phyloP scores from a whole-genome alignment of 2,329 filamentous ascomycete genomes.

The Hyphodiscus sp. region DNA sequence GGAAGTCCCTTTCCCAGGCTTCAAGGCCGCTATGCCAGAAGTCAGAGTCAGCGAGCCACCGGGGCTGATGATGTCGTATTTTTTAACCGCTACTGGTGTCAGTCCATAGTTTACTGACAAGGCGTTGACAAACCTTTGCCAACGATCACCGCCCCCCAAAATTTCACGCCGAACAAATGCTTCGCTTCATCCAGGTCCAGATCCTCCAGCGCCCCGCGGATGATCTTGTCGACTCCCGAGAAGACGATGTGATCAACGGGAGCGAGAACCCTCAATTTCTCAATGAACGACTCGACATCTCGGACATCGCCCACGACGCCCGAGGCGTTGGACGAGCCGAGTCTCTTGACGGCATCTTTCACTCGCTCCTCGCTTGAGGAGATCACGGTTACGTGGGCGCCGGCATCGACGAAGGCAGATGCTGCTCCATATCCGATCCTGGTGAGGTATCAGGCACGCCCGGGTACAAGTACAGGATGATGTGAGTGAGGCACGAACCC shows the following conservation, averaged over 20 bases:
- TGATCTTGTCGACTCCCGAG: slow-evolving; percentile 34
- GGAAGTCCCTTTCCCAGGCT: slow-evolving; percentile 32
- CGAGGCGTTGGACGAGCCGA: slow-evolving; percentile 17
- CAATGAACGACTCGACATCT: slow-evolving; percentile 30
- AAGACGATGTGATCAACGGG: slow-evolving; percentile 35
- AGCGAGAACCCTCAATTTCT: slow-evolving; percentile 28
- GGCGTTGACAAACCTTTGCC: slow-evolving; percentile 27
- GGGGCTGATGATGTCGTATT: slow-evolving; percentile 32
- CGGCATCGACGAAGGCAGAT: slow-evolving; percentile 31
- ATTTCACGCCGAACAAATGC: slow-evolving; percentile 35
- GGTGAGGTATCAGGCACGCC: background rate
- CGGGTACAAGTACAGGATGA: background rate
- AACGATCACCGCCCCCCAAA: slow-evolving; percentile 33
- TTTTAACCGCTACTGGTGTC: slow-evolving; percentile 25
- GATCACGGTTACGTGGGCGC: slow-evolving; percentile 31
- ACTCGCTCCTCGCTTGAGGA: slow-evolving; percentile 27
- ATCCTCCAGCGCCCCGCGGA: slow-evolving; percentile 31
- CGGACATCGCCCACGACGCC: slow-evolving; percentile 32
- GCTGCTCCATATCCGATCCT: slow-evolving; percentile 37
- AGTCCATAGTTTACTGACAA: background rate
- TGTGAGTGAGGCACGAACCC: slow-evolving; percentile 20
- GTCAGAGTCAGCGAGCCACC: slow-evolving; percentile 35
- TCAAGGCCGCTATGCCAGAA: slow-evolving; percentile 31
- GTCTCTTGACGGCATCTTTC: slow-evolving; percentile 27
- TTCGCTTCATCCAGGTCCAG: slow-evolving; percentile 31